Evolutionary conservation across 805 yeast genomes (phyloP).

Genomic region (Debaryomyces hansenii): DNA sequence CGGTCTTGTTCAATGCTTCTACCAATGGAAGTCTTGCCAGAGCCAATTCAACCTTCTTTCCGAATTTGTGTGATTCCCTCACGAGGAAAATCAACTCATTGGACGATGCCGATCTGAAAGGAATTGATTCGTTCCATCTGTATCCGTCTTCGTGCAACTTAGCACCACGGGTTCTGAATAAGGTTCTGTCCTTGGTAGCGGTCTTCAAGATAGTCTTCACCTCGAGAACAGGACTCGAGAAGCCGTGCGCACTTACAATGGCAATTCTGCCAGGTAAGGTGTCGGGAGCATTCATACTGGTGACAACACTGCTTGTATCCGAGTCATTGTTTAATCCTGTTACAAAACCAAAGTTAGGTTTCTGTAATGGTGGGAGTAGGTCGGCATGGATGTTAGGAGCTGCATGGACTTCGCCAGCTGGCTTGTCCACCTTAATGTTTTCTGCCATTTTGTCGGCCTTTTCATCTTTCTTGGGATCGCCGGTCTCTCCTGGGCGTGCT

Average conservation of each 20-base stretch:
- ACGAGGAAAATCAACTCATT: constrained; percentile 61
- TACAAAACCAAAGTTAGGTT: constrained; percentile 24
- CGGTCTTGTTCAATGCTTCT: constrained; percentile 48
- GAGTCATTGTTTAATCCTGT: constrained; percentile 26
- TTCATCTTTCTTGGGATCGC: not conserved
- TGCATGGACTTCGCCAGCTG: constrained; percentile 15
- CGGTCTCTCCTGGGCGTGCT: not conserved
- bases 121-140: constrained; percentile 62
- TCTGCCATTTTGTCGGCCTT: not conserved
- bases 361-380: constrained; percentile 39
- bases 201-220: constrained; percentile 55
- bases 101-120: constrained; percentile 66
- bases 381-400: constrained; percentile 34
- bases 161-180: constrained; percentile 62
- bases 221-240: constrained; percentile 40
- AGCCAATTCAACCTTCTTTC: constrained; percentile 67
- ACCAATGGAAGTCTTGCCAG: constrained; percentile 51
- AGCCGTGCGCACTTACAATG: constrained; percentile 48
- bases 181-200: constrained; percentile 49
- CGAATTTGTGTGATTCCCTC: constrained; percentile 68
- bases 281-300: constrained; percentile 20
- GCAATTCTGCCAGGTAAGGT: constrained; percentile 56
- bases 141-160: constrained; percentile 46
- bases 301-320: constrained; percentile 35
- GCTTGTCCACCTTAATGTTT: constrained; percentile 5